Base-by-base conservation (phyloP, 2,329 filamentous ascomycete genomes). In the Chaetomiaceae sp. region DNA sequence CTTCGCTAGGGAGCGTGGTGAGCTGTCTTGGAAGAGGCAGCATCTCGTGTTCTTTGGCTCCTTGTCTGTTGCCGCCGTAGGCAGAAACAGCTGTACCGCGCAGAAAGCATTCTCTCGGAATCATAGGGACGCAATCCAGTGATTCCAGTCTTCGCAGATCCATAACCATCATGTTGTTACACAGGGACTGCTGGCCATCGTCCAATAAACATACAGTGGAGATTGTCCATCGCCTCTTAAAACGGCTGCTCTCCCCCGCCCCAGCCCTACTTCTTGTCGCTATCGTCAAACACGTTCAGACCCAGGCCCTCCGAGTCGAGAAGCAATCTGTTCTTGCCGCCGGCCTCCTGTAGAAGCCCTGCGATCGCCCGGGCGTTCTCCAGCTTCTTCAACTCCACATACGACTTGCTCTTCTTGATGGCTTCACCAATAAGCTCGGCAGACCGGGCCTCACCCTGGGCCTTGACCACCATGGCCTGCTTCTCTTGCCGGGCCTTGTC, bases 401-500 rank as follows among this genome's bases (percentile, higher is more conserved):
- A 99, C 61, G 90, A 87, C 75, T 91, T 87, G 78, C 82, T 95
- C 87, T 97, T 99, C 89, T 97, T 99, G 84, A 99, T 95, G 57
- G 94, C 94, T 48, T 99, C 94, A 73, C 94, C 94, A 66, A 99
- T 96, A 60, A 99, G 85, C 75, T 99, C 91, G 42, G 94, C 94
- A 34, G 94, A 97, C 61, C 94, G 89, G 45, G 94, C 94, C 77
- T 99, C 94, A 90, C 94, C 94, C 84, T 97, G 94, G 4, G 94
- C 94, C 75, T 90, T 90, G 68, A 99, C 94, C 51, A 99, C 90
- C 77, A 91, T 96, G 65, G 94, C 94, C 76, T 99, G 94, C 80
- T 99, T 99, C 81, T 99, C 94, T 75, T 99, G 94, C 62, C 94
- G 86, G 49, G 94, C 94, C 78, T 97, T 96, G 84, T 99, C 94